Percentiles rank a stretch among this genome's conserved stretches.
Evolutionary conservation across 2,329 filamentous ascomycete genomes (phyloP).

Genomic region (Botryotinia calthae): DNA sequence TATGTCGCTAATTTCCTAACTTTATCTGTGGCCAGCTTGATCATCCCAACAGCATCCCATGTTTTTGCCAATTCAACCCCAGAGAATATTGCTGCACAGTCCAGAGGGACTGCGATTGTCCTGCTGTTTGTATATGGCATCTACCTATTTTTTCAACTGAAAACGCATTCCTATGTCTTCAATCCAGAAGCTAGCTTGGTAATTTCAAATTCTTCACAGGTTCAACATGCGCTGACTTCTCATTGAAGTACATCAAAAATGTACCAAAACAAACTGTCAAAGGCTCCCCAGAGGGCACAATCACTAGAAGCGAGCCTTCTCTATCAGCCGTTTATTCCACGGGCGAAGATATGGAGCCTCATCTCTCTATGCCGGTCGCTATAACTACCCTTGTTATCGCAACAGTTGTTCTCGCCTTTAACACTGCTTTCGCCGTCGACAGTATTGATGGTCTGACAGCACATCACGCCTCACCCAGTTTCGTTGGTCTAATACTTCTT

Average conservation of each 20-base stretch:
- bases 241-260: conserved; percentile 26
- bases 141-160: not conserved
- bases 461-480: conserved; percentile 67
- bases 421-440: conserved; percentile 63
- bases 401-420: conserved; percentile 13
- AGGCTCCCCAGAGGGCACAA: conserved; percentile 59
- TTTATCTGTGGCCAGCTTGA: conserved; percentile 70
- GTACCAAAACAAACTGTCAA: conserved; percentile 49
- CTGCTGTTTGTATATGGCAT: conserved; percentile 33
- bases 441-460: conserved; percentile 69
- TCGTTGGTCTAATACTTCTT: conserved; percentile 73
- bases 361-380: not conserved
- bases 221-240: conserved; percentile 38
- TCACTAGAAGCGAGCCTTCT: not conserved
- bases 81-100: not conserved
- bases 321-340: not conserved
- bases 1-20: conserved; percentile 71
- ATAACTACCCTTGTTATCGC: not conserved
- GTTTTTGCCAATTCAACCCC: conserved; percentile 39
- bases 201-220: not conserved
- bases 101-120: conserved; percentile 28
- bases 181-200: not conserved
- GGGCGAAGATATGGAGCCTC: not conserved
- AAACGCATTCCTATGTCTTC: conserved; percentile 12
- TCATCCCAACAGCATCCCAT: conserved; percentile 85